A percentile compares a stretch with the other conserved stretches of the same genome.
Evolutionary conservation across 1,284 basidiomycete genomes (phyloP).

Genomic region (Cutaneotrichosporon cyanovorans): DNA sequence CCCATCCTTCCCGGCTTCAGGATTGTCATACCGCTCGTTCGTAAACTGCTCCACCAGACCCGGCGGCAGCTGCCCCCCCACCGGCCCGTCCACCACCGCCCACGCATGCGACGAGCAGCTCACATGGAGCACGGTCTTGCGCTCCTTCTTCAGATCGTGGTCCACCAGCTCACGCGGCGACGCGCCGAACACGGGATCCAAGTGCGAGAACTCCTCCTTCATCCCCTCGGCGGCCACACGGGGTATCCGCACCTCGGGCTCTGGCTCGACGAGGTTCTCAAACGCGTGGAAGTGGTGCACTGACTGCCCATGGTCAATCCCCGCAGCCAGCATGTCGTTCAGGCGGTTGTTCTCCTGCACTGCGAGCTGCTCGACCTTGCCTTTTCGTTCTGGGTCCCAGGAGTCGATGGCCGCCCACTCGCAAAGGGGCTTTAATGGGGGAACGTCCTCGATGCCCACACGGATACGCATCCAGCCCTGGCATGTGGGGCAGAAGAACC

Average conservation of each 20-base stretch:
- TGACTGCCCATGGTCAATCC: constrained; percentile 2
- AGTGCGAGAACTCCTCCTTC: constrained; percentile 28
- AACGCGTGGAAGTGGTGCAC: constrained; percentile 31
- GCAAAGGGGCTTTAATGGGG: not conserved
- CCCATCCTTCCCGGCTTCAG: constrained; percentile 15
- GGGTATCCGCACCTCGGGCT: constrained; percentile 16
- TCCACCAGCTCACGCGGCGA: not conserved
- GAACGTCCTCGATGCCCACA: constrained; percentile 9
- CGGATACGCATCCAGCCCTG: constrained; percentile 34
- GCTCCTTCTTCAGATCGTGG: not conserved
- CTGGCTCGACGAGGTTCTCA: constrained; percentile 10
- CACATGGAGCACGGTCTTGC: constrained; percentile 15
- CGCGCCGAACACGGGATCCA: constrained; percentile 9
- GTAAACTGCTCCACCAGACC: constrained; percentile 27
- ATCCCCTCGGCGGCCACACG: constrained; percentile 23
- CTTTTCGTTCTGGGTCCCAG: not conserved
- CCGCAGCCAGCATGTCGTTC: constrained; percentile 14
- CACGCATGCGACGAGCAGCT: constrained; percentile 32
- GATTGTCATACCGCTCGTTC: constrained; percentile 31
- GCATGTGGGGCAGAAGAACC: constrained; percentile 39
- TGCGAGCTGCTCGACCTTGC: not conserved
- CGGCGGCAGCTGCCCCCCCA: constrained; percentile 31
- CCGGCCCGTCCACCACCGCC: constrained; percentile 27
- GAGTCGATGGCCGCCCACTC: not conserved
- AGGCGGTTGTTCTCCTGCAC: constrained; percentile 2